A percentile compares a stretch with the other conserved stretches of the same genome.
These are phyloP conservation scores for Stemphylium vesicarium DNA, from an alignment of 2,329 filamentous ascomycete genomes.

Conservation along the genomic window DNA sequence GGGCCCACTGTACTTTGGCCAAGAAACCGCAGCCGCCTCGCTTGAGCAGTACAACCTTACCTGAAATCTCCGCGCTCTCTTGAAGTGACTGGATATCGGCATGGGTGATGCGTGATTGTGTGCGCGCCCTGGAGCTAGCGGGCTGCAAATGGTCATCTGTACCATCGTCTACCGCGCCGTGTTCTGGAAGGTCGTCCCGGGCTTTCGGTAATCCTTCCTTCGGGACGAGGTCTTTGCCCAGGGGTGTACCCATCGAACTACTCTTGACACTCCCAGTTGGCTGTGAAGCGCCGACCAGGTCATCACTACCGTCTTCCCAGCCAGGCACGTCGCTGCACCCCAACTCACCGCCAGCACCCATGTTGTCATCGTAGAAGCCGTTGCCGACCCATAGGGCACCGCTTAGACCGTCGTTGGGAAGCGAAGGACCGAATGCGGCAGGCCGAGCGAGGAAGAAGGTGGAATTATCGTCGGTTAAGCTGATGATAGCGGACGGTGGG, in stretches of 20 bases:
- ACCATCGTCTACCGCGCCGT: constrained; percentile 65
- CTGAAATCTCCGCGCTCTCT: constrained; percentile 88
- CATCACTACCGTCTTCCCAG: constrained; percentile 67
- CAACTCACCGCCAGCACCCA: constrained; percentile 78
- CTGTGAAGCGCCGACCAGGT: constrained; percentile 10
- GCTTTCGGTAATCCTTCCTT: constrained; percentile 8
- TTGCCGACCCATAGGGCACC: constrained; percentile 93
- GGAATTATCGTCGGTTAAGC: constrained; percentile 95
- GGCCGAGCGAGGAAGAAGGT: constrained; percentile 94
- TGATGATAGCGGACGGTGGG: constrained; percentile 93
- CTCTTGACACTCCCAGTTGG: neutral
- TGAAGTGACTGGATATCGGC: constrained; percentile 92
- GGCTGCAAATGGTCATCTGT: constrained; percentile 82
- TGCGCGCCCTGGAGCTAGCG: constrained; percentile 22
- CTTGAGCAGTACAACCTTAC: constrained; percentile 90
- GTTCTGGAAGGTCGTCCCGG: neutral
- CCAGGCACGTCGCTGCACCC: constrained; percentile 94
- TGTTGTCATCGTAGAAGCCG: constrained; percentile 80
- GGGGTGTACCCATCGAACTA: neutral
- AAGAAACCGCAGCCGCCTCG: constrained; percentile 94
- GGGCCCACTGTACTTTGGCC: constrained; percentile 97
- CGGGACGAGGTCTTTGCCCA: neutral
- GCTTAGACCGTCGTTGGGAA: constrained; percentile 79
- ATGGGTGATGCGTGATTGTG: constrained; percentile 57
- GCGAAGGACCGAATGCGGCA: constrained; percentile 85